Evolutionary conservation across 2,329 filamentous ascomycete species (phyloP).

Genomic region (Knufia fluminis): DNA sequence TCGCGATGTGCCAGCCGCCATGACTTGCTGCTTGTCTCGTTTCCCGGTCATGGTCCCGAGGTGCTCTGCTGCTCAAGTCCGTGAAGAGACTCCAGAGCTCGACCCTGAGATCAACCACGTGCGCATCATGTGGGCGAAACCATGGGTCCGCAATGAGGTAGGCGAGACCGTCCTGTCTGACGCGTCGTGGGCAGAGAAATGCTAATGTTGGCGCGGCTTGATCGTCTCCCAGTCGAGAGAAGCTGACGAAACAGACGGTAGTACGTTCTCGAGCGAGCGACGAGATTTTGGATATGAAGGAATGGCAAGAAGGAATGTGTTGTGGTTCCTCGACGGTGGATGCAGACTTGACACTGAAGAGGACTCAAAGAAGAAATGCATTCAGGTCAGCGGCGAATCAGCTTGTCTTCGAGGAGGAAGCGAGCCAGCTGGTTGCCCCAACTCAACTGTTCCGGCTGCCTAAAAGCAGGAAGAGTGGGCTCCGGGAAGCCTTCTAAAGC

Average conservation of each 20-base stretch:
- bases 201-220: no score
- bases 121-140: background rate
- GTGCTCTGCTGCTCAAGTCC: background rate
- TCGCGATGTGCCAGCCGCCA: conserved; percentile 17
- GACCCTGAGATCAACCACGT: background rate
- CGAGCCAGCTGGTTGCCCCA: background rate
- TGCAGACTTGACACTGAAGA: background rate
- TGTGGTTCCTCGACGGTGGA: background rate
- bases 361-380: background rate
- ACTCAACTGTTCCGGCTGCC: conserved; percentile 16
- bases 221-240: background rate
- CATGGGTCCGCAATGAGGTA: background rate
- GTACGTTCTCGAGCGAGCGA: background rate
- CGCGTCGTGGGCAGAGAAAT: background rate
- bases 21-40: background rate
- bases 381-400: background rate
- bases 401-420: background rate
- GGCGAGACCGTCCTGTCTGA: background rate
- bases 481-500: background rate
- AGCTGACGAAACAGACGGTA: background rate
- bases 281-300: background rate
- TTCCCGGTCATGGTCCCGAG: background rate
- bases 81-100: background rate
- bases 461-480: background rate
- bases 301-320: background rate